Percentiles rank a stretch among this genome's conserved stretches.
Conservation (phyloP, 2,329 filamentous ascomycete genomes). For the Huntiella moniliformis region DNA sequence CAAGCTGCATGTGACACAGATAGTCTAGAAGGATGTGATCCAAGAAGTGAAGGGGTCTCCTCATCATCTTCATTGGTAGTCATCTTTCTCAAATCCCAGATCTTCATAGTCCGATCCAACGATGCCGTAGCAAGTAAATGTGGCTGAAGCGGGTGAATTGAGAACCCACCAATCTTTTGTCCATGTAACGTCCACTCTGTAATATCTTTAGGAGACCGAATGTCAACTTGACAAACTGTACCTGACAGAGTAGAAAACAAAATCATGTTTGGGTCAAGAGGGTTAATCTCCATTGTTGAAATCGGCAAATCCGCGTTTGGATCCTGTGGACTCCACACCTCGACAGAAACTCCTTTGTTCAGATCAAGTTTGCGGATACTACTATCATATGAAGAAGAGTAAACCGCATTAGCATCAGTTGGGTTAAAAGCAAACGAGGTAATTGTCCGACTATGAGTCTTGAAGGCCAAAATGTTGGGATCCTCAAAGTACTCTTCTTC, state of each 20-base stretch:
- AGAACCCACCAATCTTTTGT: slow-evolving; percentile 92
- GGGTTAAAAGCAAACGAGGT: slow-evolving; percentile 64
- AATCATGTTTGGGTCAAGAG: slow-evolving; percentile 50
- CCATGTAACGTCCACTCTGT: slow-evolving; percentile 52
- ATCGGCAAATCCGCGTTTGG: slow-evolving; percentile 56
- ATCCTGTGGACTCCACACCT: slow-evolving; percentile 61
- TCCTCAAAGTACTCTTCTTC: slow-evolving; percentile 48
- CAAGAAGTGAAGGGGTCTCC: slow-evolving; percentile 48
- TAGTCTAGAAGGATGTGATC: slow-evolving; percentile 62
- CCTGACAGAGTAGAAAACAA: slow-evolving; percentile 81
- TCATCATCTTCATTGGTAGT: slow-evolving; percentile 42
- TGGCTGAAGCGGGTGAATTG: slow-evolving; percentile 57
- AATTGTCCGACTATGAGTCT: slow-evolving; percentile 78
- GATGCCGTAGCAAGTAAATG: slow-evolving; percentile 80
- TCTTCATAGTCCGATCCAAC: slow-evolving; percentile 68
- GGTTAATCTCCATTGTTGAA: slow-evolving; percentile 64
- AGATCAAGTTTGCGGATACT: slow-evolving; percentile 78
- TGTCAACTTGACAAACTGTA: slow-evolving; percentile 60
- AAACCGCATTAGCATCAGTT: slow-evolving; percentile 54
- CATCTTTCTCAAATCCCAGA: slow-evolving; percentile 84
- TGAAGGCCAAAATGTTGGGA: slow-evolving; percentile 73
- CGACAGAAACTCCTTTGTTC: slow-evolving; percentile 56
- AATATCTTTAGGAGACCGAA: slow-evolving; percentile 16
- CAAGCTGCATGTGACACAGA: slow-evolving; percentile 89
- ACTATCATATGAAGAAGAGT: slow-evolving; percentile 80